A percentile compares a stretch with the other conserved stretches of the same genome.
These are phyloP conservation scores for Cryptosporidium felis DNA, from an alignment of 169 alveolate species.

Conservation along the genomic window DNA sequence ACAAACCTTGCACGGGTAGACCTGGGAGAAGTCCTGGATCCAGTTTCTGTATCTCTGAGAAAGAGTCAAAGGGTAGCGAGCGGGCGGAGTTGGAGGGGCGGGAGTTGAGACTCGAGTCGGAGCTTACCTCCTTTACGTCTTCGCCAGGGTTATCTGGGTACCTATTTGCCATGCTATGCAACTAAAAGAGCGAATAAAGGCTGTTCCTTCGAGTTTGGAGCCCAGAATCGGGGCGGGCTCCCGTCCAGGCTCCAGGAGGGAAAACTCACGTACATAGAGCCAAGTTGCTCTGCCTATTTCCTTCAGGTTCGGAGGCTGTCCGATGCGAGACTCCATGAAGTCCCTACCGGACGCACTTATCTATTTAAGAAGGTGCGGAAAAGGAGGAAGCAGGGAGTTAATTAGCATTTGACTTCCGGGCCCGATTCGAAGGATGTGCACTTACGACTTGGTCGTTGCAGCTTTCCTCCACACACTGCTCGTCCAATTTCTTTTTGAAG, in stretches of 20 bases:
- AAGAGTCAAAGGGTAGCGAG: neutral
- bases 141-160: constrained; percentile 41
- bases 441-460: constrained; percentile 52
- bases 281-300: constrained; percentile 69
- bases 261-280: constrained; percentile 37
- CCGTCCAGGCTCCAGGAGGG: too few species aligned
- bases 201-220: too few species aligned
- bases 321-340: too few species aligned
- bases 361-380: too few species aligned
- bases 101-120: neutral
- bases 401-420: too few species aligned
- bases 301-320: constrained; percentile 38
- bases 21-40: constrained; percentile 9
- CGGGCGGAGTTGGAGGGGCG: neutral
- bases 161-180: constrained; percentile 66
- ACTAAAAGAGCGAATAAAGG: too few species aligned
- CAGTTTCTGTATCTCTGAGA: constrained; percentile 24
- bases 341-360: too few species aligned
- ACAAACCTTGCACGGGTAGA: constrained; percentile 58
- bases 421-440: too few species aligned
- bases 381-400: too few species aligned
- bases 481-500: constrained; percentile 21
- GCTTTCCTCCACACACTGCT: constrained; percentile 58
- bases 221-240: too few species aligned
- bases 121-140: neutral